Evolutionary conservation across 2,329 filamentous ascomycete species (phyloP).

Genomic region (Diaporthe capsici): DNA sequence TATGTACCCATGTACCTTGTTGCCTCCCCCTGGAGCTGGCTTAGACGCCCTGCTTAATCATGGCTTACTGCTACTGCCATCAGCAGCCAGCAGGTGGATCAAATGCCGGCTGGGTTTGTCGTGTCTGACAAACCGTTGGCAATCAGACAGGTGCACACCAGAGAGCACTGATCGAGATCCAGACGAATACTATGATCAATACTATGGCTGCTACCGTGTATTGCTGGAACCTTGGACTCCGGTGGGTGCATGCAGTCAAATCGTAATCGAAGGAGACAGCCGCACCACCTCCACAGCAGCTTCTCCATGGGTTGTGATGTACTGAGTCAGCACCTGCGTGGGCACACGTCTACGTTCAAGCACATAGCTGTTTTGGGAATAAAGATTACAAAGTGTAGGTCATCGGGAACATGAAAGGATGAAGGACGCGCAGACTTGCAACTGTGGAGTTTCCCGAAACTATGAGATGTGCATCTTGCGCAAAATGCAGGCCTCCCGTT

Average conservation of each 20-base stretch:
- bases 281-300: neutral
- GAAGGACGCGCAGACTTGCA: no score
- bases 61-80: constrained; percentile 27
- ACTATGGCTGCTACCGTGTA: no score
- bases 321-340: constrained; percentile 14
- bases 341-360: neutral
- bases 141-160: neutral
- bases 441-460: neutral
- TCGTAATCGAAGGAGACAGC: neutral
- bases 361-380: neutral
- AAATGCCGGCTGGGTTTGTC: constrained; percentile 37
- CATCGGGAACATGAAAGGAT: neutral
- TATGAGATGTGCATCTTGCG: neutral
- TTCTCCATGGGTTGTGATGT: neutral
- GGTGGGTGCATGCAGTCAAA: neutral
- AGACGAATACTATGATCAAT: neutral
- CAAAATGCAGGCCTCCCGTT: neutral
- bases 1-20: constrained; percentile 15
- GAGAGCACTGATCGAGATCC: constrained; percentile 7
- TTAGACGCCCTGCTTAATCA: constrained; percentile 29
- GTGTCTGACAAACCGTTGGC: constrained; percentile 40
- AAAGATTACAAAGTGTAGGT: neutral
- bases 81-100: constrained; percentile 29
- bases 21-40: constrained; percentile 8
- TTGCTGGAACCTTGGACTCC: neutral